These are phyloP conservation scores for Candida sojae DNA, from an alignment of 1,139 yeast genomes.

Conservation along the genomic window DNA sequence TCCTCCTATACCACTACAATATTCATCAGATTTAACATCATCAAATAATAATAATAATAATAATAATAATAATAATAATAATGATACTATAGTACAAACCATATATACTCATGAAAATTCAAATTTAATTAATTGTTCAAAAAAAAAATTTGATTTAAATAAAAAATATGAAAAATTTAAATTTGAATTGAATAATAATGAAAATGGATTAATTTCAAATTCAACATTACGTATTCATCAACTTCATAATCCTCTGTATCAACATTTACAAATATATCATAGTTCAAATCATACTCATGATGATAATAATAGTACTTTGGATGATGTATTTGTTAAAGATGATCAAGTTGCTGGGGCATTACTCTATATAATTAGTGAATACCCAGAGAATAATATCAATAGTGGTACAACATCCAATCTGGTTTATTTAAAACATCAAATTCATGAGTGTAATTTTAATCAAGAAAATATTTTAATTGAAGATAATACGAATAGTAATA, in stretches of 20 bases:
- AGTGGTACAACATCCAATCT: too few species aligned
- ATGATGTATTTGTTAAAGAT: constrained; percentile 6
- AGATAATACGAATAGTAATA: not conserved
- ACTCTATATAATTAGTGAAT: constrained; percentile 11
- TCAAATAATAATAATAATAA: not conserved
- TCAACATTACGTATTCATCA: not conserved
- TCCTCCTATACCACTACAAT: not conserved
- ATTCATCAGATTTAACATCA: not conserved
- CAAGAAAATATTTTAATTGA: not conserved
- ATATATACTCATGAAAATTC: constrained; percentile 8
- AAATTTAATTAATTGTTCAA: constrained; percentile 3
- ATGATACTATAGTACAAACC: not conserved
- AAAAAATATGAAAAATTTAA: not conserved
- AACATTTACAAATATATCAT: not conserved
- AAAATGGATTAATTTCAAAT: not conserved
- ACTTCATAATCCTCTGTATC: not conserved
- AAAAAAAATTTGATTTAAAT: not conserved
- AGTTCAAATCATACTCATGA: not conserved
- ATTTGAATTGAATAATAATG: not conserved
- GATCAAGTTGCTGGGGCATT: constrained; percentile 14
- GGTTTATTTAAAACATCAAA: too few species aligned
- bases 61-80: not conserved
- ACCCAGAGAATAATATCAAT: constrained; percentile 2
- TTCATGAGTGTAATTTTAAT: not conserved
- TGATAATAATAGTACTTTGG: constrained; percentile 3